Evolutionary conservation across 495 filamentous ascomycete species (phyloP).

Genomic region (Penicillium pancosmium): DNA sequence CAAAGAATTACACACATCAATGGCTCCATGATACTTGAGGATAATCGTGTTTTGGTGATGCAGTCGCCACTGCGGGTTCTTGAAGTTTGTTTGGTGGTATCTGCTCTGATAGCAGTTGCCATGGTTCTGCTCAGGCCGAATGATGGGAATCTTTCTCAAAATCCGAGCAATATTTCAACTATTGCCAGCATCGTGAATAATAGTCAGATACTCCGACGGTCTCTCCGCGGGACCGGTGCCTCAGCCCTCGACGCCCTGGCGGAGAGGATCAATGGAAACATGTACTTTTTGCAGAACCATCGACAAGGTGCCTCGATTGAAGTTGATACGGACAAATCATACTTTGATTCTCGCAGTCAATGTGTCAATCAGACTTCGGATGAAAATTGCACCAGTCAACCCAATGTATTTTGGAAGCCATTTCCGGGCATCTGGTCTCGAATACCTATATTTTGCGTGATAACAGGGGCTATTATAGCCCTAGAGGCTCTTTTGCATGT

Average conservation of each 20-base stretch:
- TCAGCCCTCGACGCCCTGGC: neutral
- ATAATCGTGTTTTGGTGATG: conserved; percentile 13
- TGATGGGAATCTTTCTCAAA: conserved; percentile 1
- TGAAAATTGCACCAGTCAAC: neutral
- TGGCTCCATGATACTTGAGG: conserved; percentile 5
- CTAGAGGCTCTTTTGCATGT: conserved; percentile 17
- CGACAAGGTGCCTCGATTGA: conserved; percentile 1
- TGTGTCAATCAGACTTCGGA: neutral
- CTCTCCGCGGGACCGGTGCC: conserved; percentile 4
- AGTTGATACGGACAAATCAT: neutral
- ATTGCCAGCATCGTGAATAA: conserved; percentile 10
- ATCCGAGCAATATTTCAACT: conserved; percentile 10
- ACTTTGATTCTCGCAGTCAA: neutral
- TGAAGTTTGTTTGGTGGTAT: conserved; percentile 8
- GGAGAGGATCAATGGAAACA: neutral
- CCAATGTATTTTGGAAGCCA: conserved; percentile 15
- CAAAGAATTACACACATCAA: neutral
- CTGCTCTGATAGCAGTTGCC: neutral
- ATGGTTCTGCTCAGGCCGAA: conserved; percentile 2
- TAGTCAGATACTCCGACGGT: conserved; percentile 2
- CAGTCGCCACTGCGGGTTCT: conserved; percentile 13
- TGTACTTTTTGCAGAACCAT: neutral
- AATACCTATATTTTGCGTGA: conserved; percentile 4
- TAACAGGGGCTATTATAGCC: conserved; percentile 4
- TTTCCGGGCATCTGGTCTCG: conserved; percentile 13